phyloP scores from a whole-genome alignment of 1,284 basidiomycete genomes.

The Ustilago trichophora region DNA sequence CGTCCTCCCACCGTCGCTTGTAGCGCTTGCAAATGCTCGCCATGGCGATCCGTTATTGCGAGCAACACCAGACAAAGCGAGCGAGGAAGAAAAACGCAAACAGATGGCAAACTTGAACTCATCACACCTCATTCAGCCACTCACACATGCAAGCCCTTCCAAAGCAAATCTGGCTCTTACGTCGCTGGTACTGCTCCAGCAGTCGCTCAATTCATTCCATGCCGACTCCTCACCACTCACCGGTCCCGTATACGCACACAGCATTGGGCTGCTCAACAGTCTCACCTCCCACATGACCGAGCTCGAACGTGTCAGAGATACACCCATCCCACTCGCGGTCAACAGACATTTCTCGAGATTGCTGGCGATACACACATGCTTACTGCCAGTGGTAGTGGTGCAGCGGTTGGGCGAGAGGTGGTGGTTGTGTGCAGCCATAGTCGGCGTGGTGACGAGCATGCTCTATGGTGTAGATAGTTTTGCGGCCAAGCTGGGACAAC shows the following conservation, averaged over 20 bases:
- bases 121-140: not conserved
- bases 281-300: constrained; percentile 41
- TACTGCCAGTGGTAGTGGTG: constrained; percentile 37
- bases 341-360: constrained; percentile 30
- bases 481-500: constrained; percentile 36
- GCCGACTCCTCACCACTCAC: constrained; percentile 4
- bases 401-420: constrained; percentile 12
- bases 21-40: constrained; percentile 7
- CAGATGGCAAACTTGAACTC: constrained; percentile 29
- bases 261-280: constrained; percentile 37
- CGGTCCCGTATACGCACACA: constrained; percentile 39
- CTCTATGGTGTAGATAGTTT: constrained; percentile 46
- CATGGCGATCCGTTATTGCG: not conserved
- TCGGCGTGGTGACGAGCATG: constrained; percentile 32
- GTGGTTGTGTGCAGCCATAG: constrained; percentile 17
- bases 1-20: constrained; percentile 11
- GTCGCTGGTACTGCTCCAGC: constrained; percentile 26
- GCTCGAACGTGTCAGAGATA: constrained; percentile 42
- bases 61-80: not conserved
- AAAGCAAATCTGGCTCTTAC: constrained; percentile 22
- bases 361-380: constrained; percentile 21
- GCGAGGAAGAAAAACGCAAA: constrained; percentile 18
- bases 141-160: not conserved
- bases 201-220: constrained; percentile 23
- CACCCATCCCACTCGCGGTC: constrained; percentile 42